Evolutionary conservation across 495 filamentous ascomycete species (phyloP), one percentile per base, ranked within the genome.

Genomic region (Haplographium delicatum): DNA sequence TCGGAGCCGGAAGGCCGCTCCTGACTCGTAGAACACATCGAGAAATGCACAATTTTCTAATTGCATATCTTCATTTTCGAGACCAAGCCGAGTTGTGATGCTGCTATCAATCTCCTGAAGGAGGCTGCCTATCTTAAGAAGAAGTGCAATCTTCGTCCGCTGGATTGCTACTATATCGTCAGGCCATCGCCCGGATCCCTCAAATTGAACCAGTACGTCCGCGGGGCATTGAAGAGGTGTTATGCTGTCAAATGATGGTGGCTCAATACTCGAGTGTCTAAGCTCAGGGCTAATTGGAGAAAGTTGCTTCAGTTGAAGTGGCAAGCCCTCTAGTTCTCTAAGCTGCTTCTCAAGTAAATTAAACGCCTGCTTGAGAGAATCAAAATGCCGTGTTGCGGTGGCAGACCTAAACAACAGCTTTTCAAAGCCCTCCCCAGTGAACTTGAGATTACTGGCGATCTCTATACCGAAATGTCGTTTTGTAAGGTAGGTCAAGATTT

Each of bases 121-220:
- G 0, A 86, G 75, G 41, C 81, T 81, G 22, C 80, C 82, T 42
- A 97, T 83, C 63, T 86, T 91, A 5, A 94, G 62, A 1, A 97
- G 75, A 61, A 98, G 94, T 0, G 91, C 94, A 19, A 91, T 75
- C 66, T 98, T 98, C 9, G 91, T 91, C 64, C 87, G 79, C 63
- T 97, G 93, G 37, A 98, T 91, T 3, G 93, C 91, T 8, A 74
- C 73, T 6, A 97, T 68, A 59, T 91, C 85, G 56, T 97, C 90
- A 0, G 93, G 94, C 93, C 93, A 98, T 48, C 90, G 84, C 8
- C 80, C 81, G 4, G 94, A 97, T 26, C 86, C 88, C 69, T 98
- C 93, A 58, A 98, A 96, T 55, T 91, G 90, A 20, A 98, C 73
- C 28, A 87, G 72, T 44, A 91, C 72, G 47, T 91, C 82, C 34